Evolutionary conservation across 257 asterid species (phyloP).

Genomic region (Voacanga thouarsii): DNA sequence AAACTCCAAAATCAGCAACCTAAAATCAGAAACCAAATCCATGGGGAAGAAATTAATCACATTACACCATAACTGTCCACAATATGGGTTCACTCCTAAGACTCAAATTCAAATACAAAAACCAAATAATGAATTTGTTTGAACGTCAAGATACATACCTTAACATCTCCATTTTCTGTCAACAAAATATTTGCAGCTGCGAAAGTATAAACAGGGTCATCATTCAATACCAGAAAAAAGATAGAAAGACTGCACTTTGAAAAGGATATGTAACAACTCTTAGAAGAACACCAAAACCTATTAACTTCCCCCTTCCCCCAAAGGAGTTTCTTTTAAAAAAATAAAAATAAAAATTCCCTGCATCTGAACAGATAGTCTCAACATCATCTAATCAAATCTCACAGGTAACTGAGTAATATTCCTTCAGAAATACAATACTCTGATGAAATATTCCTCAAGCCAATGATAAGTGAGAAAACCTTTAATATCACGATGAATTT

Average conservation of each 20-base stretch:
- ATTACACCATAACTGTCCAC: not conserved
- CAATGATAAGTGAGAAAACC: slow-evolving; percentile 39
- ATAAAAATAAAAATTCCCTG: not conserved
- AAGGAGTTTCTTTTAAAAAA: not conserved
- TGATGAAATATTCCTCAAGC: not conserved
- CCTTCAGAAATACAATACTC: not conserved
- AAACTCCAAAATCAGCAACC: slow-evolving; percentile 99
- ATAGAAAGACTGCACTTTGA: not conserved
- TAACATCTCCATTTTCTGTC: slow-evolving; percentile 97
- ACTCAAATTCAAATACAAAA: not conserved
- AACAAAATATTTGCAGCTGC: slow-evolving; percentile 98
- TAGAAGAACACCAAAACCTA: not conserved
- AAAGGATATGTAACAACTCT: not conserved
- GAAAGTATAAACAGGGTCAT: slow-evolving; percentile 20
- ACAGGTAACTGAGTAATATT: not conserved
- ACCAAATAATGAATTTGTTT: not conserved
- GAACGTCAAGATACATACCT: slow-evolving; percentile 47
- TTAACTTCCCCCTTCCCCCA: not conserved
- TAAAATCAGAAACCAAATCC: slow-evolving; percentile 19
- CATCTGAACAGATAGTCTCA: not conserved
- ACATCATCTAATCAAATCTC: not conserved
- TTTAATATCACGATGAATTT: slow-evolving; percentile 98
- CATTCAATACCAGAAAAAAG: not conserved
- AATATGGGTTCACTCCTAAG: not conserved
- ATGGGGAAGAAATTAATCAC: not conserved